Base-by-base conservation (phyloP, 1,139 yeast species). In the Hemisphaericaspora xylanilytica region DNA sequence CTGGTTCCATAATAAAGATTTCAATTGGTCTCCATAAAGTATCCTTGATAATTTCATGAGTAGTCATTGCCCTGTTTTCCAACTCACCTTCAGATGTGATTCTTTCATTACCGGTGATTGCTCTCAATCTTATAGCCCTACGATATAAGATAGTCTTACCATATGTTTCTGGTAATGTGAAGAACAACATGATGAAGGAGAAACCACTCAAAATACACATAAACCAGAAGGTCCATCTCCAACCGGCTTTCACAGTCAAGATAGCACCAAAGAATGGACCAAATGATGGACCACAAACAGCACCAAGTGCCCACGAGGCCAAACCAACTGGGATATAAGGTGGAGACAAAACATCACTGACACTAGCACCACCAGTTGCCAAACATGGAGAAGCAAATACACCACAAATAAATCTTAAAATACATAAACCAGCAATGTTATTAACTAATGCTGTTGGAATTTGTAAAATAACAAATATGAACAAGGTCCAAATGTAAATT, bases 131-230 rank as follows among this genome's bases (percentile, higher is more conserved):
- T 21, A 53, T 44, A 0, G 83, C 83, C 44, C 70, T 63, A 37
- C 78, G 60, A 36, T 65, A 55, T 8, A 79, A 57, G 16, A 80
- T 53, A 2, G 76, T 70, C 26, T 63, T 64, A 14, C 55, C 68
- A 33, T 63, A 71, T 6, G 84, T 73, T 55, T 80, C 85, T 0
- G 81, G 80, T 27, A 78, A 56, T 31, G 68, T 53, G 32, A 65
- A 52, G 3, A 56, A 32, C 39, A 75, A 53, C 0, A 71, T 15
- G 1, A 63, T 9, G 5, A 70, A 53, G 1, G 67, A 39, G 3
- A 62, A 35, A 10, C 64, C 75, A 35, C 70, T 53, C 14, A 68
- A 41, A 36, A 74, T 62, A 28, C 61, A 44, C 48, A 65, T 45
- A 35, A 71, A 60, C 78, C 78, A 73, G 44, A 69, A 70, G 4